Evolutionary conservation across 345 rosid genomes (phyloP).

Genomic region (Anacardium occidentale): DNA sequence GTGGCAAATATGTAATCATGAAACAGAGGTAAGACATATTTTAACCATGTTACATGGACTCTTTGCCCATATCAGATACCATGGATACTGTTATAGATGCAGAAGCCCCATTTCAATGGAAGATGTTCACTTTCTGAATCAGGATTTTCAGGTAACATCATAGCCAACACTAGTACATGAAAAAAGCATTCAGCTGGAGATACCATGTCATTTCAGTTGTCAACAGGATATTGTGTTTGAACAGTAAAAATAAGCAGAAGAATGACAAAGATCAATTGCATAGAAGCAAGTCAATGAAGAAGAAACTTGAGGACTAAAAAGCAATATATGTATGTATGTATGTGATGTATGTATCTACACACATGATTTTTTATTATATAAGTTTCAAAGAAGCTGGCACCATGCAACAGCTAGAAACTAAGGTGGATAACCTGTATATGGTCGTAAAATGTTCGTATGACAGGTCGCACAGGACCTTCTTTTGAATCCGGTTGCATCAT

Average conservation of each 20-base stretch:
- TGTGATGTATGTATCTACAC: not conserved
- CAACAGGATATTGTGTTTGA: not conserved
- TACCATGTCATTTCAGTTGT: not conserved
- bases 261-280: not conserved
- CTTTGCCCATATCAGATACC: not conserved
- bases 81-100: slow-evolving; percentile 3
- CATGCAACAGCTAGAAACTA: slow-evolving; percentile 9
- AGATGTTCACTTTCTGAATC: not conserved
- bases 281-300: not conserved
- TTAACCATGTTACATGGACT: not conserved
- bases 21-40: not conserved
- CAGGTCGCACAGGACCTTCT: slow-evolving; percentile 67
- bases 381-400: not conserved
- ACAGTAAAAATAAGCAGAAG: not conserved
- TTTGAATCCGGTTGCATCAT: slow-evolving; percentile 64
- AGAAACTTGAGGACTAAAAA: not conserved
- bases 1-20: not conserved
- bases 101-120: not conserved
- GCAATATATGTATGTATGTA: no score
- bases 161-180: not conserved
- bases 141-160: not conserved
- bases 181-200: not conserved
- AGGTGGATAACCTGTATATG: slow-evolving; percentile 55
- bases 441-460: slow-evolving; percentile 80
- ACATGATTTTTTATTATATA: not conserved